Percentiles rank a stretch among this genome's conserved stretches.
Evolutionary conservation across 345 rosid species (phyloP).

Genomic region (Pugionium cornutum): DNA sequence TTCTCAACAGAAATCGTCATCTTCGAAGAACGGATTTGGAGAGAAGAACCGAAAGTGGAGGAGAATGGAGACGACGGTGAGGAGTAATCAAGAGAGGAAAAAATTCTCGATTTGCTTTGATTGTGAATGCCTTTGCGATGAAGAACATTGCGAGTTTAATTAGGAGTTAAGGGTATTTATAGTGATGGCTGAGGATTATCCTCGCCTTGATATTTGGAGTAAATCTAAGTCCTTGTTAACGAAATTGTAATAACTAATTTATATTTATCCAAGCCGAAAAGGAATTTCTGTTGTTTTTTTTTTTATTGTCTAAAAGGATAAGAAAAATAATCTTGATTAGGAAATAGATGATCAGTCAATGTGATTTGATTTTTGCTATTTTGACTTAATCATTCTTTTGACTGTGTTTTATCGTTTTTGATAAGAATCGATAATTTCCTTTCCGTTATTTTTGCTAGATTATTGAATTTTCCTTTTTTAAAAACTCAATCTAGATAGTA

Average conservation of each 20-base stretch:
- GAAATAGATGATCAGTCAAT: no score
- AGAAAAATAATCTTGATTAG: no score
- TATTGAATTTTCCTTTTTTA: no score
- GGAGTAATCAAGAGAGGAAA: neutral
- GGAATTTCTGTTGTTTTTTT: neutral
- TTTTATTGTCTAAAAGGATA: neutral
- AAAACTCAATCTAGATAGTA: no score
- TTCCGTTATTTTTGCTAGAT: no score
- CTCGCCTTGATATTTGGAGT: constrained; percentile 53
- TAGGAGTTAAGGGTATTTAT: constrained; percentile 41
- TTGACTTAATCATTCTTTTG: no score
- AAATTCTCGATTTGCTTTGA: no score
- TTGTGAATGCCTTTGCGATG: neutral
- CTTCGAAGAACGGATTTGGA: constrained; percentile 1
- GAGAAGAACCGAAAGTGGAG: neutral
- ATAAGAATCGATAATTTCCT: no score
- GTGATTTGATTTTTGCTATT: no score
- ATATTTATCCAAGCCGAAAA: constrained; percentile 31
- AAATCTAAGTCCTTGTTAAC: constrained; percentile 52
- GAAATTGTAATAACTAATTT: constrained; percentile 24
- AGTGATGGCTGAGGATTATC: constrained; percentile 31
- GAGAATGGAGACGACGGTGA: neutral
- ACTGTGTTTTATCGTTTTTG: no score
- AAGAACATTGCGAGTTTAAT: neutral
- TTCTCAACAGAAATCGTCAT: constrained; percentile 63